phyloP scores from a whole-genome alignment of 148 eudicot species.

The Limonium bicolor region DNA sequence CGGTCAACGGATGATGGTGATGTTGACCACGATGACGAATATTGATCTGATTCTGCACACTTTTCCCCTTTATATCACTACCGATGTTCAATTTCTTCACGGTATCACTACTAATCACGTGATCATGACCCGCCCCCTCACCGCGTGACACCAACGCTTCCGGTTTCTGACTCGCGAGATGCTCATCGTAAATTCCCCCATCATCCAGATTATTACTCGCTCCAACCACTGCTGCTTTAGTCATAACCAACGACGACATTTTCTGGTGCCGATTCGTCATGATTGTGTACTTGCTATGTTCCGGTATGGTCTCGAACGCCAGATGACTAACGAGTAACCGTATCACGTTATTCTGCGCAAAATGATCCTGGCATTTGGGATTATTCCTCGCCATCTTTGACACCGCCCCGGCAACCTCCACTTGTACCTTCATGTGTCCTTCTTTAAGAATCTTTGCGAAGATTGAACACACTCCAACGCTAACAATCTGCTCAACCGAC shows the following conservation, averaged over 20 bases:
- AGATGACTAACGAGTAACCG: constrained; percentile 64
- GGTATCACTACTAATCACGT: too few relatives aligned
- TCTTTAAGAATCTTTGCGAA: constrained; percentile 76
- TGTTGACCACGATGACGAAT: constrained; percentile 6
- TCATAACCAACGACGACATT: constrained; percentile 39
- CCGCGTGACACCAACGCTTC: too few relatives aligned
- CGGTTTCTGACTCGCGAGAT: too few relatives aligned
- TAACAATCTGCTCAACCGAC: constrained; percentile 62
- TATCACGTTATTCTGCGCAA: constrained; percentile 53
- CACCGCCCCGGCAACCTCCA: constrained; percentile 74
- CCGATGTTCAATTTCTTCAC: too few relatives aligned
- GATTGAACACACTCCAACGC: constrained; percentile 51
- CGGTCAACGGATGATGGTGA: constrained; percentile 18
- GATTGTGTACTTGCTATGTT: constrained; percentile 63
- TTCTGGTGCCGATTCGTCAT: constrained; percentile 21
- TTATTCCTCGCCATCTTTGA: constrained; percentile 53
- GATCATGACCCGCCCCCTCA: too few relatives aligned
- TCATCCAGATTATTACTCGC: too few relatives aligned
- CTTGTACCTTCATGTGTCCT: constrained; percentile 71
- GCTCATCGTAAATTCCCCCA: too few relatives aligned
- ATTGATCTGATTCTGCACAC: too few relatives aligned
- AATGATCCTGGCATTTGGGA: constrained; percentile 76
- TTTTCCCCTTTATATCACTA: too few relatives aligned
- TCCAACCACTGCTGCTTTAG: not conserved
- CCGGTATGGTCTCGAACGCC: constrained; percentile 75